Evolutionary conservation across 2,329 filamentous ascomycete species (phyloP), one percentile per base, ranked within the genome.

Genomic region (Colletotrichum noveboracense): DNA sequence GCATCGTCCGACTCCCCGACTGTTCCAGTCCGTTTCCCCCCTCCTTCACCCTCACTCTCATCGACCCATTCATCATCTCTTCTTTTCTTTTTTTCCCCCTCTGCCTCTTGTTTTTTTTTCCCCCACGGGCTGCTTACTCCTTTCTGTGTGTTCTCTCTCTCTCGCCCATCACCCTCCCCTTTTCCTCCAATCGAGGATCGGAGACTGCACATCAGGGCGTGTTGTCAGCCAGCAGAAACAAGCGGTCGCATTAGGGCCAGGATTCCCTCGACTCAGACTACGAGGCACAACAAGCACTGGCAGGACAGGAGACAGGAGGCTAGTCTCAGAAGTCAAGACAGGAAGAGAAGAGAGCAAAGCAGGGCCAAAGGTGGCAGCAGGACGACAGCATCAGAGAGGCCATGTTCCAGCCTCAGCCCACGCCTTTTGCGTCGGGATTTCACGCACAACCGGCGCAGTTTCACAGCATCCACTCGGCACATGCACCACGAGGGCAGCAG

Each of bases 341-440:
- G 26, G 36, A 24, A 28, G n/a, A 24, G 18, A 13, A 24, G 28
- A 18, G 26, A 38, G 30, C n/a, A 30, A 64, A 32, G 24, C 32
- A 66, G 10, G 34, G 21, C 30, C 61, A 75, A 34, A 43, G 34
- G 61, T 7, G 43, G 28, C 26, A 60, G 56, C 21, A 75, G 55
- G 32, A 18, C 34, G n/a, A 70, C 65, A 61, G 28, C 55, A 30
- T 12, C 58, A 72, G 36, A 36, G 66, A 73, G 75, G 76, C 84
- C 83, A 91, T 91, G 89, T 91, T 89, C 84, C 87, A 90, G 82
- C 87, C 89, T 80, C 87, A 90, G 79, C 85, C 88, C 70, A 88
- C 87, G 70, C 86, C 89, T 71, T 89, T 87, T 78, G 82, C 85
- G 78, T 83, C 86, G 78, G 87, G 86, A 79, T 85, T 82, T 79